These are phyloP conservation scores for Groenewaldozyma tartarivorans DNA, from an alignment of 805 yeast genomes.

Conservation along the genomic window DNA sequence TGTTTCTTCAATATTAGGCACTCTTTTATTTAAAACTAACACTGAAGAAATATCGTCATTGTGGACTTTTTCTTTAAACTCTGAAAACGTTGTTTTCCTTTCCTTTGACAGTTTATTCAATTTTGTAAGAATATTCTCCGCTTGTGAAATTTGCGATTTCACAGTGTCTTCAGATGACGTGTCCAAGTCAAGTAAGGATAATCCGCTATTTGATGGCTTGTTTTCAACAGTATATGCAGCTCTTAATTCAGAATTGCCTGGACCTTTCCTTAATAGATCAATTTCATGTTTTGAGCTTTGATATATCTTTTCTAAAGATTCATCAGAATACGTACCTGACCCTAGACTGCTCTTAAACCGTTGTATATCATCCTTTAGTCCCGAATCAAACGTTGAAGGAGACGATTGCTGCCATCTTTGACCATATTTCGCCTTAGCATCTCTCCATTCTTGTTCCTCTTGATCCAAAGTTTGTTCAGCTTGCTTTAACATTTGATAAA, in stretches of 20 bases:
- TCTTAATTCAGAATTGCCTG: conserved; percentile 32
- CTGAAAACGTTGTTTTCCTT: conserved; percentile 49
- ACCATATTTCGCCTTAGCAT: conserved; percentile 30
- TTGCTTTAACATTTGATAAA: conserved; percentile 22
- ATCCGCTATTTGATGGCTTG: background rate
- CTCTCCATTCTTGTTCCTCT: conserved; percentile 30
- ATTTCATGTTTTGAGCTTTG: conserved; percentile 36
- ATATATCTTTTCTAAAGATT: conserved; percentile 46
- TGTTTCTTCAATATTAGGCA: conserved; percentile 43
- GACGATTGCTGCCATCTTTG: conserved; percentile 33
- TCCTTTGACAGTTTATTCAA: conserved; percentile 56
- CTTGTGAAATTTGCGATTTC: conserved; percentile 32
- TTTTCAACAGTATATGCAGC: conserved; percentile 17
- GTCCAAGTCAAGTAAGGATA: conserved; percentile 61
- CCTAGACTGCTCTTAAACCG: conserved; percentile 27
- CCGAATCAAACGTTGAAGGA: conserved; percentile 22
- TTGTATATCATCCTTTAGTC: conserved; percentile 21
- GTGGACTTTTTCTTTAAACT: conserved; percentile 60
- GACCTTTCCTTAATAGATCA: conserved; percentile 36
- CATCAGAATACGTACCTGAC: conserved; percentile 37
- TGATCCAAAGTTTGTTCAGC: conserved; percentile 19
- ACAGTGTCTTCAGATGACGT: conserved; percentile 32
- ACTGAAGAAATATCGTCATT: conserved; percentile 77
- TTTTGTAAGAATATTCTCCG: conserved; percentile 52
- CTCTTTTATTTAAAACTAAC: conserved; percentile 54